Evolutionary conservation across 164 flowering plant genomes (phyloP), one percentile per base, ranked within the genome.

Genomic region (Cinnamomum chago): DNA sequence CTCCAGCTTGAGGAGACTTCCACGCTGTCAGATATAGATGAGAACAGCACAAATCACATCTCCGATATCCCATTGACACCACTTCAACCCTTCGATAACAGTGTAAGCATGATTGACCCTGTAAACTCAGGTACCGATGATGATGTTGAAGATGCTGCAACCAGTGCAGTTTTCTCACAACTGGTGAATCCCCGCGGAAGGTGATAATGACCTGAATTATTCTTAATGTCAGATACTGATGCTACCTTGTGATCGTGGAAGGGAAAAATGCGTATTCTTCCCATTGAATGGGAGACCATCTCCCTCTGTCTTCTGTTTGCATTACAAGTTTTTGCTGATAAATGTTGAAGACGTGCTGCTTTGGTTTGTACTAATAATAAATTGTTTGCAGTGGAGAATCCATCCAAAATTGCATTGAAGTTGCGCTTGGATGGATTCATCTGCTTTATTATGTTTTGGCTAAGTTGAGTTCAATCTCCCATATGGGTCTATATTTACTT

Each of bases 81-180:
- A 5, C 75, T 85, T 20, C 87, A 84, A 76, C 89, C 84, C 50
- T 87, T 91, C 73, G 98, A 91, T 72, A 86, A 88, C 81, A 92
- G 94, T 72, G 82, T 84, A 47, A 94, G 89, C 78, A 85, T 90
- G 85, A 78, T 88, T 67, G 85, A 84, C 65, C 88, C 86, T 24
- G 87, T 73, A 14, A 76, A 82, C 71, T 90, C 92, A 18, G 85
- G 87, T 58, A 86, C 93, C 0, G 98, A 91, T 81, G 95, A 88
- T 70, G 96, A 91, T 79, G 88, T 81, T 9, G 95, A 88, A 76
- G 95, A 94, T 82, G 91, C 85, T 67, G 88, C 98, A 33, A 91
- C 97, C 14, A 91, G 95, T 85, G 95, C 95, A 14, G 98, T 94
- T 62, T 94, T 94, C 80, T 94, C 98, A 15, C 98, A 94, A 83